A percentile compares a stretch with the other conserved stretches of the same genome.
Conservation (phyloP, 768 basidiomycete species). For the Hysterangium stoloniferum region DNA sequence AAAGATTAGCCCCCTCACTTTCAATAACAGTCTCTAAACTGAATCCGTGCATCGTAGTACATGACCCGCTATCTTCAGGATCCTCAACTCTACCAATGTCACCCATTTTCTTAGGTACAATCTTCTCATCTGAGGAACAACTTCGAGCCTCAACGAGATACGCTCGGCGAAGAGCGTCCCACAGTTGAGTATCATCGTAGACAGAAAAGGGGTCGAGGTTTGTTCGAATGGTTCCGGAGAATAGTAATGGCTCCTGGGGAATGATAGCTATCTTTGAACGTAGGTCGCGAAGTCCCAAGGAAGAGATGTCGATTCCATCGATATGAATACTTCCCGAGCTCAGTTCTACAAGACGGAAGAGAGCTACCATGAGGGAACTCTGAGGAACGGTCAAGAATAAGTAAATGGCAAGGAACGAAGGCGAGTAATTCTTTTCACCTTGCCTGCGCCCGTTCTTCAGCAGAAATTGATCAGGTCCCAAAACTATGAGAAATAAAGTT, state of each 20-base stretch:
- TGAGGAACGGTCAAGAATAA: background rate
- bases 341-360: constrained; percentile 66
- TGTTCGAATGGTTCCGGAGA: constrained; percentile 38
- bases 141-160: constrained; percentile 31
- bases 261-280: constrained; percentile 46
- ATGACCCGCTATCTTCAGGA: constrained; percentile 1
- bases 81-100: background rate
- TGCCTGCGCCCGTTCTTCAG: constrained; percentile 44
- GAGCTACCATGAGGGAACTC: constrained; percentile 49
- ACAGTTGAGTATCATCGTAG: constrained; percentile 57
- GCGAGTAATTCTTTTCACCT: constrained; percentile 25
- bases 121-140: constrained; percentile 26
- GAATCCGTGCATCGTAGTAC: constrained; percentile 28
- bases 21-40: constrained; percentile 45
- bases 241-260: constrained; percentile 46
- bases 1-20: constrained; percentile 43
- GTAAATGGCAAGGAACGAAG: no score
- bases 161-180: constrained; percentile 67
- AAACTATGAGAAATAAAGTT: background rate
- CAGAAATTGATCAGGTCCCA: background rate
- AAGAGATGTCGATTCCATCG: constrained; percentile 62
- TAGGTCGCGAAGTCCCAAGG: constrained; percentile 60
- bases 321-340: constrained; percentile 49
- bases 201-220: constrained; percentile 52
- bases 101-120: background rate